phyloP scores from a whole-genome alignment of 257 asterid genomes.

The Solanum raphanifolium region DNA sequence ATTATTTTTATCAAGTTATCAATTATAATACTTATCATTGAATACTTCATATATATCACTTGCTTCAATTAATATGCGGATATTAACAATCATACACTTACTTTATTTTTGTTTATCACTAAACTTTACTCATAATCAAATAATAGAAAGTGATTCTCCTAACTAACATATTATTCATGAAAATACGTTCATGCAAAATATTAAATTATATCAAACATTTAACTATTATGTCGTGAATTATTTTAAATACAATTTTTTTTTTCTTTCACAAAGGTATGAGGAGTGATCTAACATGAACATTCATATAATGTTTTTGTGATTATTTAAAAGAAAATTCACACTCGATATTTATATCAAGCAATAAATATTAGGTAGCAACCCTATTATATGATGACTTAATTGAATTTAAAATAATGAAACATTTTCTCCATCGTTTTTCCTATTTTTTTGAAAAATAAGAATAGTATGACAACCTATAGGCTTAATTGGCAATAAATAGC shows the following conservation, averaged over 20 bases:
- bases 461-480: neutral
- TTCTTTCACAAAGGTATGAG: neutral
- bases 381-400: neutral
- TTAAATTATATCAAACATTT: neutral
- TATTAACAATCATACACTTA: neutral
- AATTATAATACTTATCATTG: too few relatives aligned
- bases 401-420: neutral
- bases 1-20: neutral
- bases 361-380: neutral
- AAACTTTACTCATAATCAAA: too few relatives aligned
- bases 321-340: neutral
- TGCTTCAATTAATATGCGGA: neutral
- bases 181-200: neutral
- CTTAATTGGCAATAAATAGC: neutral
- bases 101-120: neutral
- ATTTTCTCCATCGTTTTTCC: neutral
- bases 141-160: neutral
- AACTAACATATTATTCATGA: too few relatives aligned
- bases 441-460: too few relatives aligned
- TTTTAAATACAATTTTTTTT: neutral
- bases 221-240: neutral
- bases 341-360: neutral
- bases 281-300: too few relatives aligned
- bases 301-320: neutral
- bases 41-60: neutral